Evolutionary conservation across 306 rosid species (phyloP), one percentile per base, ranked within the genome.

Genomic region (Geum urbanum): DNA sequence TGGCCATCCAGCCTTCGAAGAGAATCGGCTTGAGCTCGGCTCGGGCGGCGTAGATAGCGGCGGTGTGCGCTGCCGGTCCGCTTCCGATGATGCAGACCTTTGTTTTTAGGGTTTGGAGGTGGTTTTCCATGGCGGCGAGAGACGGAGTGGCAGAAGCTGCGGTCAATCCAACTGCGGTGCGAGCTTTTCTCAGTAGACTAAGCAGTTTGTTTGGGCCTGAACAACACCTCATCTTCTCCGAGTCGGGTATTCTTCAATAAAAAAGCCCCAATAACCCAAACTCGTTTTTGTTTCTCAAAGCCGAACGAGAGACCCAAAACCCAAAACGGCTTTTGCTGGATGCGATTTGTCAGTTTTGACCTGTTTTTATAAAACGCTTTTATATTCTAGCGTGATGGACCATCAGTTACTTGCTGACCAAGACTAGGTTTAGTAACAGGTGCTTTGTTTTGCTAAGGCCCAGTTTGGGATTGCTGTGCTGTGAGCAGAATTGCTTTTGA

Each of bases 1-100:
- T 89, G 51, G 94, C 97, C 96, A 89, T 92, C 90, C 94, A 89
- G 2, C 96, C 96, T 49, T 92, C 96, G 60, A 92, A 92, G 60
- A 92, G 89, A 9, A 89, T 70, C 9, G 98, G 96, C 63, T 86
- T 87, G 13, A 92, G 92, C 87, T 89, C 96, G 0, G 96, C 97
- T 13, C 96, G 85, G 8, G 96, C 89, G 5, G 97, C 89, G 72
- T 91, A 91, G 0, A 89, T 86, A 65, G 97, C 96, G 35, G 95
- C 90, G 0, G 97, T 87, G 76, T 91, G 95, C 39, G 86, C 96
- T 10, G 95, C 85, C 0, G 95, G 97, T n/a, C 96, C 96, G 61
- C 96, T 89, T 9, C 96, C 96, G 75, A 89, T 87, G 80, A 91
- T 89, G 81, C 97, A 89, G 45, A 91, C 61, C 60, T 85, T 87